Evolutionary conservation across 164 flowering plant species (phyloP).

Genomic region (Echeveria elegans): DNA sequence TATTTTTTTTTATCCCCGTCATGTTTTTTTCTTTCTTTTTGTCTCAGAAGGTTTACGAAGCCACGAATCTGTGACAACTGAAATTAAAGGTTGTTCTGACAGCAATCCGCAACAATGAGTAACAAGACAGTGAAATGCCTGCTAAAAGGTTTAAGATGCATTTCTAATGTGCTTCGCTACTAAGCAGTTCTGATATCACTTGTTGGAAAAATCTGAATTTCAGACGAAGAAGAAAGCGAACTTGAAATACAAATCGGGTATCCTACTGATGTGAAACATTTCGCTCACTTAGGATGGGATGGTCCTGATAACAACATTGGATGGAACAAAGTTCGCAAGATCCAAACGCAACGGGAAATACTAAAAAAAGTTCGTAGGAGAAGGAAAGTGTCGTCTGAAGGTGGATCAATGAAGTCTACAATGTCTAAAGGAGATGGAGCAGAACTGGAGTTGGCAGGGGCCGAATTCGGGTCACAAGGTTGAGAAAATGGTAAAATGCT

Average conservation of each 20-base stretch:
- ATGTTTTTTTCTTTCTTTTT: too few relatives aligned
- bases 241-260: not conserved
- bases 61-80: too few relatives aligned
- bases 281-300: not conserved
- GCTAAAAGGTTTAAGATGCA: not conserved
- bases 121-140: not conserved
- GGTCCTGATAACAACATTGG: conserved; percentile 1
- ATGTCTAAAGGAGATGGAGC: not conserved
- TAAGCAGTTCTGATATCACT: too few relatives aligned
- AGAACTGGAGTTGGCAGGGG: not conserved
- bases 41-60: too few relatives aligned
- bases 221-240: not conserved
- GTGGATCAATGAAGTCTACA: not conserved
- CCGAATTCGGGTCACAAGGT: not conserved
- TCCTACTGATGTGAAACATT: conserved; percentile 4
- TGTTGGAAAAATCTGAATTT: too few relatives aligned
- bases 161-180: not conserved
- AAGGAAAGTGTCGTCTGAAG: not conserved
- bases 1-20: too few relatives aligned
- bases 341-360: not conserved
- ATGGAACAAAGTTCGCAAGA: too few relatives aligned
- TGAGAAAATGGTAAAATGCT: too few relatives aligned
- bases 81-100: too few relatives aligned
- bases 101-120: too few relatives aligned
- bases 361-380: conserved; percentile 4